Percentiles rank a stretch among this genome's conserved stretches.
Conservation (phyloP, 768 basidiomycete species). For the Boletales sp. region DNA sequence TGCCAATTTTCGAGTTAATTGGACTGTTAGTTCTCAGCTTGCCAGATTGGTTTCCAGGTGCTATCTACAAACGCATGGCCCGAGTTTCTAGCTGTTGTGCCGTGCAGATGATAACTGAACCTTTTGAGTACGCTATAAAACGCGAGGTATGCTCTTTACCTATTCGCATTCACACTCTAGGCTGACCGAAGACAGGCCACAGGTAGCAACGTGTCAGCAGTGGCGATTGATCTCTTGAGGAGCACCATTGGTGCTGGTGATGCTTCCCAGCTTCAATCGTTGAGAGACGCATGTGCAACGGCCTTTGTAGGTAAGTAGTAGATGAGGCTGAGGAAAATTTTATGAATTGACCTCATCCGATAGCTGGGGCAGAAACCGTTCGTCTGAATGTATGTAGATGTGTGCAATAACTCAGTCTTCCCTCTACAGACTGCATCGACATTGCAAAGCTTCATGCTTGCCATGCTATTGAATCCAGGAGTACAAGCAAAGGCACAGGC, state of each 20-base stretch:
- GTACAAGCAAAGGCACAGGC: conserved; percentile 29
- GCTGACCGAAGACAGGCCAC: conserved; percentile 7
- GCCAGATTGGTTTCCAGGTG: conserved; percentile 24
- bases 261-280: conserved; percentile 6
- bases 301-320: conserved; percentile 16
- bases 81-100: conserved; percentile 1
- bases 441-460: conserved; percentile 27
- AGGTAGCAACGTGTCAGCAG: conserved; percentile 8
- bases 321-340: background rate
- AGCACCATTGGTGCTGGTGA: background rate
- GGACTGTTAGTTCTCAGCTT: conserved; percentile 16
- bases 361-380: conserved; percentile 21
- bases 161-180: no score
- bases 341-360: background rate
- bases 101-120: conserved; percentile 11
- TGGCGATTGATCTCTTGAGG: conserved; percentile 12
- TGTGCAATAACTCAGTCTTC: background rate
- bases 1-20: background rate
- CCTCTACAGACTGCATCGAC: conserved; percentile 5
- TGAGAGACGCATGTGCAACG: conserved; percentile 10
- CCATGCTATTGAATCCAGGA: conserved; percentile 30
- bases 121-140: conserved; percentile 12
- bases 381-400: background rate
- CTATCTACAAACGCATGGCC: conserved; percentile 25
- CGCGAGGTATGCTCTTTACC: no score